Evolutionary conservation across 169 alveolate genomes (phyloP), one percentile per base, ranked within the genome.

Genomic region (Eimeria sp.): DNA sequence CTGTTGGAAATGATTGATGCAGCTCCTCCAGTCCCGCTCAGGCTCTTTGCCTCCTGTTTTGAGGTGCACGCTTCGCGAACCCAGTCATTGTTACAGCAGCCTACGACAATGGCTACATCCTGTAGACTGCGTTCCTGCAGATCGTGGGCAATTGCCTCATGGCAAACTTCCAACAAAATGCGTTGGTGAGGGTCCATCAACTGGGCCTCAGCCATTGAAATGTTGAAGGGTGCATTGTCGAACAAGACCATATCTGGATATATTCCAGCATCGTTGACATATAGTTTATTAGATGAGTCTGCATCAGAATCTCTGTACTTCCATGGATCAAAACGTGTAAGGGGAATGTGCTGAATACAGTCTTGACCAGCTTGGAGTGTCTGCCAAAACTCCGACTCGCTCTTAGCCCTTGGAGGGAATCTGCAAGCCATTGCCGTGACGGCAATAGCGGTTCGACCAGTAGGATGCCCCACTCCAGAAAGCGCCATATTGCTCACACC

Each of bases 111-210:
- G 14, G 97, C 98, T 10, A 90, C 56, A 46, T 62, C 77, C 58
- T 33, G 58, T 76, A 62, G 85, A 62, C 76, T 18, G 10, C 33
- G 52, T 46, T 18, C 33, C 33, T 49, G 56, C 16, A 78, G 68
- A 25, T 88, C 62, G 13, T 66, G 72, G 60, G 37, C 40, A 54
- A 96, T 23, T 14, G 98, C 97, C 56, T 96, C 97, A 80, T 80
- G 80, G 52, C 97, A 95, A 11, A 93, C 95, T 49, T 97, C 98
- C 89, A 97, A 46, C n/a, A 96, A 74, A 54, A 96, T 85, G 37
- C 98, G 97, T 94, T 97, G 98, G 54, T 97, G 98, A 9, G 98
- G 98, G 74, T 96, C 98, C 95, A 97, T 85, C 54, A 68, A 89
- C 71, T 89, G 52, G n/a, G 95, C 98, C 80, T 97, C 98, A 25